phyloP scores from a whole-genome alignment of 2,329 filamentous ascomycete genomes.

The Biscogniauxia marginata region DNA sequence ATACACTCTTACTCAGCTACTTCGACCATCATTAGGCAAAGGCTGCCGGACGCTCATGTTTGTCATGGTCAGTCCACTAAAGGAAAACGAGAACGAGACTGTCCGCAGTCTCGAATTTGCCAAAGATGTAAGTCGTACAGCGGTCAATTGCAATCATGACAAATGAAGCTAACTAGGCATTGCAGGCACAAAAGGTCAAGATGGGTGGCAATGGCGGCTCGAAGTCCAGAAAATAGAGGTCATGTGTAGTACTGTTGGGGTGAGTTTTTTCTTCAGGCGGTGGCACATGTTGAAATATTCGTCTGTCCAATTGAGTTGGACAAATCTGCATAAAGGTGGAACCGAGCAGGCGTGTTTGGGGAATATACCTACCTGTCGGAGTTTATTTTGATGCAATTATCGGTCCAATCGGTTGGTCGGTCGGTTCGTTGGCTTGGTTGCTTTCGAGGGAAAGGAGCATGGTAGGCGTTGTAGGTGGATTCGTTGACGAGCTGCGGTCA shows the following conservation, averaged over 20 bases:
- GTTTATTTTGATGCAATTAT: too few species aligned
- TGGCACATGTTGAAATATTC: neutral
- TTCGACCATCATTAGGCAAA: slow-evolving; percentile 91
- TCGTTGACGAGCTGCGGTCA: too few species aligned
- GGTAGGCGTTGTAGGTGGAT: too few species aligned
- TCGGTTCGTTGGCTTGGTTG: too few species aligned
- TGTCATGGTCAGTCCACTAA: slow-evolving; percentile 92
- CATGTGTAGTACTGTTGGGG: neutral
- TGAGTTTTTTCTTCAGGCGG: neutral
- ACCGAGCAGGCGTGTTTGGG: too few species aligned
- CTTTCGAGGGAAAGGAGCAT: too few species aligned
- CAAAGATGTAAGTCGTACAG: slow-evolving; percentile 69
- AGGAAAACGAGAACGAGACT: slow-evolving; percentile 88
- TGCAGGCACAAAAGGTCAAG: slow-evolving; percentile 31
- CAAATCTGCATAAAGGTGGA: too few species aligned
- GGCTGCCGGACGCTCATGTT: slow-evolving; percentile 99
- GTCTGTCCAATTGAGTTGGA: too few species aligned
- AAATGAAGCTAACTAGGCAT: slow-evolving; percentile 5
- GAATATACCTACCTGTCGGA: too few species aligned
- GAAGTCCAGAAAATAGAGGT: slow-evolving; percentile 21
- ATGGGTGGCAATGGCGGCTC: slow-evolving; percentile 27
- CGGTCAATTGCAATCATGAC: too few species aligned
- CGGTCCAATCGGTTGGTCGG: too few species aligned
- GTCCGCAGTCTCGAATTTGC: slow-evolving; percentile 94
- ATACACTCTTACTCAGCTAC: slow-evolving; percentile 91